Conservation (phyloP, 1,284 basidiomycete species). For the Moesziomyces parantarcticus region DNA sequence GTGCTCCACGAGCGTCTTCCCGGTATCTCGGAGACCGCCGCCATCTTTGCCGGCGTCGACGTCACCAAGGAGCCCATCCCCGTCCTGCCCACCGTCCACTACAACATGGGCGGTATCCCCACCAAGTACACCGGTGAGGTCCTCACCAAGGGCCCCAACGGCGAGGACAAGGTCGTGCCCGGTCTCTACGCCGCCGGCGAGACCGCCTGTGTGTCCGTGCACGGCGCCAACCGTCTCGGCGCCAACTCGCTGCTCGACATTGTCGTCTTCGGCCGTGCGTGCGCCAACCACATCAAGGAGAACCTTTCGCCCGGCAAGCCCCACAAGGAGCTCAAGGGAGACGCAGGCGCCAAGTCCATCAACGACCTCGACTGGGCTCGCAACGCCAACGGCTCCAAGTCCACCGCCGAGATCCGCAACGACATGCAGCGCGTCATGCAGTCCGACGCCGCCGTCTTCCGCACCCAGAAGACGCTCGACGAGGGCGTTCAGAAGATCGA, state of each 20-base stretch:
- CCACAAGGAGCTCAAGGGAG: slow-evolving; percentile 87
- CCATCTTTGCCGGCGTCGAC: slow-evolving; percentile 98
- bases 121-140: slow-evolving; percentile 99
- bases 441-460: slow-evolving; percentile 71
- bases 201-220: slow-evolving; percentile 98
- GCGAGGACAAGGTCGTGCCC: slow-evolving; percentile 93
- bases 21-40: slow-evolving; percentile 99
- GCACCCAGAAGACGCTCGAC: slow-evolving; percentile 89
- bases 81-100: slow-evolving; percentile 72
- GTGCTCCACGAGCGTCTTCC: slow-evolving; percentile 96
- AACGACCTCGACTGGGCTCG: slow-evolving; percentile 90
- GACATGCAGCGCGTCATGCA: slow-evolving; percentile 99
- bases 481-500: slow-evolving; percentile 89
- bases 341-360: slow-evolving; percentile 86
- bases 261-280: slow-evolving; percentile 98
- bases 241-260: slow-evolving; percentile 99
- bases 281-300: slow-evolving; percentile 96
- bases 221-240: slow-evolving; percentile 98
- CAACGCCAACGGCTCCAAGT: slow-evolving; percentile 78
- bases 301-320: slow-evolving; percentile 88
- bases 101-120: slow-evolving; percentile 94
- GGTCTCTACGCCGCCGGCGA: slow-evolving; percentile 99
- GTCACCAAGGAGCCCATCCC: slow-evolving; percentile 93
- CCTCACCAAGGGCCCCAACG: slow-evolving; percentile 73
- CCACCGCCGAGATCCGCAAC: slow-evolving; percentile 89